A percentile compares a stretch with the other conserved stretches of the same genome.
phyloP scores from a whole-genome alignment of 106 monocot genomes.

The Ottelia alismoides region DNA sequence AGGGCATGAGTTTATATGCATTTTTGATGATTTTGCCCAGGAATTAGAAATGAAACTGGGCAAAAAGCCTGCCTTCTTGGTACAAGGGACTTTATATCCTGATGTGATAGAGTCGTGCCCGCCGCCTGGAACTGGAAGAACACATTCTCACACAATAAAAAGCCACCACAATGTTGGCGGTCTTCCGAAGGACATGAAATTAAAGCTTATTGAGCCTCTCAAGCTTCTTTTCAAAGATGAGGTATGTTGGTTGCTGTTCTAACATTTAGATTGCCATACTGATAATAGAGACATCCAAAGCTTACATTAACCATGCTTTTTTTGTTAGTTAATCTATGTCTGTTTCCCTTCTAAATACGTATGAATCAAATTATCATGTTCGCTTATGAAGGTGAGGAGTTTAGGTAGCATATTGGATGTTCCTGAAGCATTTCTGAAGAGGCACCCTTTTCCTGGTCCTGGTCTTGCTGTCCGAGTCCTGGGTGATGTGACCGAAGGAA shows the following conservation, averaged over 20 bases:
- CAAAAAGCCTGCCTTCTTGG: slow-evolving; percentile 49
- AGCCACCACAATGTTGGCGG: slow-evolving; percentile 99
- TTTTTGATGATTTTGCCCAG: slow-evolving; percentile 88
- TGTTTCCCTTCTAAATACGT: too few relatives aligned
- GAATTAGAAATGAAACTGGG: slow-evolving; percentile 59
- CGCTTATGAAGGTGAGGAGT: slow-evolving; percentile 90
- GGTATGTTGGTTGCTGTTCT: too few relatives aligned
- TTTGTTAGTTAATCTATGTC: too few relatives aligned
- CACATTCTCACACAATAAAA: slow-evolving; percentile 94
- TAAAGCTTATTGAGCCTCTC: slow-evolving; percentile 93
- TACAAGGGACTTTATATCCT: slow-evolving; percentile 95
- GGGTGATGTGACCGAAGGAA: slow-evolving; percentile 94
- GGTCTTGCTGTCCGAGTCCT: slow-evolving; percentile 91
- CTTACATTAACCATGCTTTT: too few relatives aligned
- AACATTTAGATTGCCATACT: too few relatives aligned
- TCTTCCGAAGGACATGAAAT: slow-evolving; percentile 88
- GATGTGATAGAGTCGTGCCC: slow-evolving; percentile 99
- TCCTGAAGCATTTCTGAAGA: slow-evolving; percentile 79
- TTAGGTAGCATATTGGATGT: slow-evolving; percentile 81
- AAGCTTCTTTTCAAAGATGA: slow-evolving; percentile 98
- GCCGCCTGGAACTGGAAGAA: slow-evolving; percentile 91
- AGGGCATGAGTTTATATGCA: slow-evolving; percentile 75
- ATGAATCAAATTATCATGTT: too few relatives aligned
- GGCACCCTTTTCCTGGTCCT: slow-evolving; percentile 98
- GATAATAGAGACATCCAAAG: too few relatives aligned